Evolutionary conservation across 192 early-diverging fungal species (phyloP), one percentile per base, ranked within the genome.

Genomic region (Mortierella alpina): DNA sequence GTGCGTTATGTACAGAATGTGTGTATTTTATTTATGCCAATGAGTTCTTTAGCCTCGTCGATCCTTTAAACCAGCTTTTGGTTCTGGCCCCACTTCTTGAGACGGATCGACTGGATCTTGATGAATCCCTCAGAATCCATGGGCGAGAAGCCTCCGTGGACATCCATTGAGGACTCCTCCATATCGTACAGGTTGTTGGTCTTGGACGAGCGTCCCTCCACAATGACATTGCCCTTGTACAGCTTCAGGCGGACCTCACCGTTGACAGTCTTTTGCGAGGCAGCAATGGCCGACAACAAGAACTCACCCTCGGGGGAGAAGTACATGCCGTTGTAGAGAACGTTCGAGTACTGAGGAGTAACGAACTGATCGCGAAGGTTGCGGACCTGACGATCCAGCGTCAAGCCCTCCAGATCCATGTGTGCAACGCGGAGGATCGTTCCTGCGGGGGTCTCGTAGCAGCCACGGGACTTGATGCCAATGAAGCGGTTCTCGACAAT

Each of bases 401-500:
- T 93, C 62, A 99, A 86, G 52, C 97, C 97, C 86, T 99, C 98
- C 44, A 99, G 85, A 82, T 99, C 98, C 57, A 96, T 91, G 87
- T 99, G 97, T 3, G 96, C 96, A 54, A 93, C 92, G 81, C 95
- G 94, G 66, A 99, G 88, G 60, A 99, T 93, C 20, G 98, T 99
- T 63, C 97, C 98, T 22, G 94, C 98, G 60, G 98, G 98, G 52
- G 98, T 98, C 84, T 99, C 98, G 92, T 99, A 99, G 88, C 98
- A 99, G 81, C 97, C 97, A 49, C 97, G 96, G 62, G 95, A 96
- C 90, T 98, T 99, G 90, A 99, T 95, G 64, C 97, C 97, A 73
- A 99, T 97, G 86, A 97, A 99, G 55, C 98, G 92, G 87, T 96
- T 97, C 90, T 98, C 98, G 67, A 99, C 98, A 87, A 99, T 99